Conservation (phyloP, 768 basidiomycete species). For the Boletus sp. region DNA sequence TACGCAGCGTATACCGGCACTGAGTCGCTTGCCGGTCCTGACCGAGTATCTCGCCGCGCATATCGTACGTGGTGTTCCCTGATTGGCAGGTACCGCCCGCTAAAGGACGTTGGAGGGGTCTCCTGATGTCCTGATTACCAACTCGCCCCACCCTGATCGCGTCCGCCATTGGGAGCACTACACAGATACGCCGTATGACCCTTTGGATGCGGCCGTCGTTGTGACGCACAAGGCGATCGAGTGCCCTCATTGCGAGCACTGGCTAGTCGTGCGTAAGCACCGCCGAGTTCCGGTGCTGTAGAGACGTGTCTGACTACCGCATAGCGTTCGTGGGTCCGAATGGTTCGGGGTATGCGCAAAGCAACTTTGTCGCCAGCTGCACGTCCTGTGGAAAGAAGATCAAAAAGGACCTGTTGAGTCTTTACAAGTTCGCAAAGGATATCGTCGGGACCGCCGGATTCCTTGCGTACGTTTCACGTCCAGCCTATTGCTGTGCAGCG, state of each 20-base stretch:
- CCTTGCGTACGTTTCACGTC: slow-evolving; percentile 29
- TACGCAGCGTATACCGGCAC: background rate
- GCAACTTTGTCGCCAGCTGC: slow-evolving; percentile 36
- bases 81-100: background rate
- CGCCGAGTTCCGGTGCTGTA: background rate
- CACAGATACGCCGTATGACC: slow-evolving; percentile 6
- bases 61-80: slow-evolving; percentile 7
- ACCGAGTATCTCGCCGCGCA: slow-evolving; percentile 6
- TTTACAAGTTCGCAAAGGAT: slow-evolving; percentile 39
- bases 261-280: slow-evolving; percentile 21
- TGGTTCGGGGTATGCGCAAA: slow-evolving; percentile 48
- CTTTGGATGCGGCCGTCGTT: slow-evolving; percentile 21
- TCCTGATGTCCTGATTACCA: slow-evolving; percentile 8
- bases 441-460: slow-evolving; percentile 16
- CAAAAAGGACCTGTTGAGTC: slow-evolving; percentile 35
- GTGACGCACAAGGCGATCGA: slow-evolving; percentile 20
- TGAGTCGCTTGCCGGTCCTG: background rate
- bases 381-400: slow-evolving; percentile 33
- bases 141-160: slow-evolving; percentile 4
- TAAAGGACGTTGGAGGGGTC: slow-evolving; percentile 4
- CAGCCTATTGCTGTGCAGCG: background rate
- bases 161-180: slow-evolving; percentile 1
- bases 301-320: background rate
- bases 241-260: slow-evolving; percentile 30
- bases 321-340: slow-evolving; percentile 37